Evolutionary conservation across 257 asterid genomes (phyloP), one percentile per base, ranked within the genome.

Genomic region (Nicotiana sylvestris): DNA sequence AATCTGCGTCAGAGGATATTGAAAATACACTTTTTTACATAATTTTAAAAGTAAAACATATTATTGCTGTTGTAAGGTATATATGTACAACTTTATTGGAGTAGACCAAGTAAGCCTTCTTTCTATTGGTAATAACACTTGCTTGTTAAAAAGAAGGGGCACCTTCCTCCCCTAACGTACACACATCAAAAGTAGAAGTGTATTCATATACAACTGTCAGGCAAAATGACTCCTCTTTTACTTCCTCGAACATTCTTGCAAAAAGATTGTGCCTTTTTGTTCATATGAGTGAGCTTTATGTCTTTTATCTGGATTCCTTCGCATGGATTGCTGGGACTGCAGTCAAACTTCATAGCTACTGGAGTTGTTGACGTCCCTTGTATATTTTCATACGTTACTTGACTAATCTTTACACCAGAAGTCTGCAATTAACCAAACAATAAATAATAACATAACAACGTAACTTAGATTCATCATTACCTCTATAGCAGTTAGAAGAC

Each of bases 271-370:
- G 93, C 89, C 80, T 83, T 89, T 13, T 16, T 76, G 7, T 83
- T 87, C 84, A 81, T 64, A 82, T 88, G 86, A 55, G 92, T 90
- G 61, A 91, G 87, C 76, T 90, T 89, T 27, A 93, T 91, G 85
- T 93, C 96, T 8, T 37, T 85, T 61, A 90, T 16, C 58, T 57
- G 88, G 68, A 93, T 89, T 2, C 83, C 88, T 55, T 68, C 82
- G 82, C 97, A 93, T 72, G 96, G 94, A 87, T 86, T 91, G 27
- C 89, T 88, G 15, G 92, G 88, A 82, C 96, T 91, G 33, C 97
- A 90, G 66, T 90, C 90, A 60, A 93, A 93, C 0, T 82, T 81
- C 88, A 93, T 88, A 11, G 93, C 96, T 12, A 87, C 81, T 77
- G 78, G 83, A 21, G 96, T 88, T 16, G 94, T 87, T 37, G 96